Base-by-base conservation (phyloP, 352 stramenopile genomes). In the Globisporangium abappressorium region DNA sequence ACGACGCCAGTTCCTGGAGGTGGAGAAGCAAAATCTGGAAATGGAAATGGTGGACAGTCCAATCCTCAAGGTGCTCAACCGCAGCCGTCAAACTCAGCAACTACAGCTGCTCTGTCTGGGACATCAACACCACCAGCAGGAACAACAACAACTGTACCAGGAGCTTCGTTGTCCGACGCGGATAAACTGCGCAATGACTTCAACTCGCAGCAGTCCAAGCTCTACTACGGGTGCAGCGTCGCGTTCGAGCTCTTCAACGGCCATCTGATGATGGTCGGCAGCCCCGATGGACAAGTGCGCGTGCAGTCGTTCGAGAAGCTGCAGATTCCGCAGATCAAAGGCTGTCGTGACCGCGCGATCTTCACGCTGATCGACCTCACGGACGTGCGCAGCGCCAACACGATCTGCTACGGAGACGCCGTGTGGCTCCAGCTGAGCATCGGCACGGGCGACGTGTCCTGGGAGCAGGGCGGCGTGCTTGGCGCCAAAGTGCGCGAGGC, bases 401-500 rank as follows among this genome's bases (percentile, higher is more conserved):
- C 84, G 24, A 86, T 94, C 59, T 78, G 78, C 30, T 94, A 89
- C 56, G 86, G 86, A n/a, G 84, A 91, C 70, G 78, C 81, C 11
- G 82, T 94, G 15, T 94, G 82, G 81, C 68, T 94, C 43, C 84
- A 94, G 62, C 68, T 94, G 14, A 91, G 81, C 61, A 70, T 89
- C 18, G 86, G 86, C 2, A 73, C 78, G 0, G 86, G 84, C 5
- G 86, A 94, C 55, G 75, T 71, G 1, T 83, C 80, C 46, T 94
- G 85, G 85, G 84, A 94, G 64, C 79, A 88, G 55, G 85, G 85
- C 3, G 84, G 85, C 8, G 84, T 94, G 20, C 71, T 94, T 0
- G 85, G 85, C 5, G 84, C 84, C 6, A 87, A 94, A 68, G 85
- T 94, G 7, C 79, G 85, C 9, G 83, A 92, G 64, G 84, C 82